Base-by-base conservation (phyloP, 75 land plant genomes). In the Sequoia sempervirens region DNA sequence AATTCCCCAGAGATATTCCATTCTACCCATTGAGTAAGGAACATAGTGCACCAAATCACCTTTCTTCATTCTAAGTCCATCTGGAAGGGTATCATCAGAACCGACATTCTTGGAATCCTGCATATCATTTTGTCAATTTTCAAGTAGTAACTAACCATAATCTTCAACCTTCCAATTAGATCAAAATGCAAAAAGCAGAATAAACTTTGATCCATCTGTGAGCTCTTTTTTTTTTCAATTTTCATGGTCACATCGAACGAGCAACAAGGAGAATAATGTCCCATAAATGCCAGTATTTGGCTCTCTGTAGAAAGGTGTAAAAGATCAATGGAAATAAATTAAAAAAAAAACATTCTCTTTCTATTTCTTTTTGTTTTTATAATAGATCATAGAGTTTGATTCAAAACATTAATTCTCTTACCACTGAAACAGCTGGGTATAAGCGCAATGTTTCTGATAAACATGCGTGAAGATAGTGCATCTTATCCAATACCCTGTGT, bases 391-490 rank as follows among this genome's bases (percentile, higher is more conserved):
- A n/a, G n/a, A n/a, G n/a, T n/a, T n/a, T n/a, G n/a, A n/a, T n/a
- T n/a, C n/a, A n/a, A n/a, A n/a, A n/a, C n/a, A n/a, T n/a, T 30
- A 47, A 52, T 30, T 30, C 20, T 80, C 87, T 64, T 91, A 92
- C 95, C 88, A 82, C 40, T 38, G 99, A 96, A 80, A 95, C 97
- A n/a, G 94, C 90, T 81, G 97, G 99, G 64, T 92, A 92, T 1
- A 96, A 89, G 45, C 98, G 88, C 26, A 95, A 83, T 20, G 99
- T 93, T 87, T 96, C 99, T 30, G 90, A 83, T 38, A 95, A 41
- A 4, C 93, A 85, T 41, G 99, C 99, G 45, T 96, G 99, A 46
- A 96, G 90, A 83, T 93, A 96, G 9, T 93, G 95, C 90, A 91
- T 89, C 46, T 87, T 89, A 68, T 87, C 84, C 50, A 85, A 40